These are phyloP conservation scores for Aureobasidium vineae DNA, from an alignment of 2,329 filamentous ascomycete genomes.

Conservation along the genomic window DNA sequence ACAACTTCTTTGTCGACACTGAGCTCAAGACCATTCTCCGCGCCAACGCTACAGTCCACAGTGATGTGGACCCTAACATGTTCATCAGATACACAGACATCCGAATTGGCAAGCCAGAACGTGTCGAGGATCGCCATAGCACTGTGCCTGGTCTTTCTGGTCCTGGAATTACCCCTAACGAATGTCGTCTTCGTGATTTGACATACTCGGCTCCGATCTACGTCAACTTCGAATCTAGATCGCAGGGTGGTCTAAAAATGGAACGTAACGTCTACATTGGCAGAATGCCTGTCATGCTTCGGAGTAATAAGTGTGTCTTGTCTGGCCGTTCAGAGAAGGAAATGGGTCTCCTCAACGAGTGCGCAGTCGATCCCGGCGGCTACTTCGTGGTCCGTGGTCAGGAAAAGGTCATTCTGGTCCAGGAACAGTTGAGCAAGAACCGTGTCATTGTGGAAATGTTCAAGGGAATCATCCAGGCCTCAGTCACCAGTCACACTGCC, in stretches of 20 bases:
- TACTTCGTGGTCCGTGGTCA: slow-evolving; percentile 98
- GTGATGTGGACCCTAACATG: slow-evolving; percentile 89
- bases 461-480: slow-evolving; percentile 91
- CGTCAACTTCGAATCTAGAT: slow-evolving; percentile 64
- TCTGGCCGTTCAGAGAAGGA: slow-evolving; percentile 78
- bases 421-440: slow-evolving; percentile 99
- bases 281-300: slow-evolving; percentile 93
- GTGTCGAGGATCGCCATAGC: slow-evolving; percentile 69
- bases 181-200: slow-evolving; percentile 93
- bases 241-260: slow-evolving; percentile 63
- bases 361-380: slow-evolving; percentile 89
- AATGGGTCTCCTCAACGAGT: slow-evolving; percentile 93
- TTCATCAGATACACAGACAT: slow-evolving; percentile 73
- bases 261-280: slow-evolving; percentile 76
- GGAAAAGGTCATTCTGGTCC: slow-evolving; percentile 97
- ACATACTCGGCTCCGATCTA: slow-evolving; percentile 96
- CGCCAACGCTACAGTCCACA: slow-evolving; percentile 82
- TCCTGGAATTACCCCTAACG: slow-evolving; percentile 73
- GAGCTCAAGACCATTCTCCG: slow-evolving; percentile 96
- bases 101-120: slow-evolving; percentile 76
- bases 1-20: slow-evolving; percentile 96
- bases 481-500: slow-evolving; percentile 95
- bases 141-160: slow-evolving; percentile 39
- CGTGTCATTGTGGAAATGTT: slow-evolving; percentile 96
- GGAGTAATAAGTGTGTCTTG: slow-evolving; percentile 89